A percentile compares a stretch with the other conserved stretches of the same genome.
Conservation (phyloP, 129 eudicot species). For the Rutidosis leptorrhynchoides region DNA sequence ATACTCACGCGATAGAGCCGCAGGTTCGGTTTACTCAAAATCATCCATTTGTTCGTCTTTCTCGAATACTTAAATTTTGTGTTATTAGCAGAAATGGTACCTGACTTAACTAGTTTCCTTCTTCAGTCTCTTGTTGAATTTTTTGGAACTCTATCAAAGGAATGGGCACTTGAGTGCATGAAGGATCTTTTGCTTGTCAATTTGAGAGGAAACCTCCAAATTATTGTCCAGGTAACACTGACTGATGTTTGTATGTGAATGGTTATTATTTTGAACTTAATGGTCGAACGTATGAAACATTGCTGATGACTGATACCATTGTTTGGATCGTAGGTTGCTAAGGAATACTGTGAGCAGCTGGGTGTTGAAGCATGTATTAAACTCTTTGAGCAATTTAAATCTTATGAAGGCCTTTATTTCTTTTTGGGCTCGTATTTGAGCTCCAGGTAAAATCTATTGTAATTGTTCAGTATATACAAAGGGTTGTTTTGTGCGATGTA, state of each 20-base stretch:
- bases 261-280: background rate
- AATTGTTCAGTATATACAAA: no score
- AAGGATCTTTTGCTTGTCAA: conserved; percentile 95
- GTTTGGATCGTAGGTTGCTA: conserved; percentile 74
- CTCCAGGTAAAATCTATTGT: conserved; percentile 93
- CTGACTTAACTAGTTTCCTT: conserved; percentile 20
- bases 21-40: conserved; percentile 52
- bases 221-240: conserved; percentile 83
- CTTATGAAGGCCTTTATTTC: conserved; percentile 93
- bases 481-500: conserved; percentile 4
- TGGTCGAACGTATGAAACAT: background rate
- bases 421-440: conserved; percentile 94
- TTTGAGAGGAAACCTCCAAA: conserved; percentile 98
- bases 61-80: no score
- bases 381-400: conserved; percentile 94
- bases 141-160: conserved; percentile 91
- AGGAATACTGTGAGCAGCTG: conserved; percentile 91
- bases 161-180: conserved; percentile 99
- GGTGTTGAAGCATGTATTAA: conserved; percentile 92
- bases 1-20: conserved; percentile 99
- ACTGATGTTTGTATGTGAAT: background rate
- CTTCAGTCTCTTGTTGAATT: conserved; percentile 94
- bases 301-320: background rate
- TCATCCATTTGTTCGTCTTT: no score
- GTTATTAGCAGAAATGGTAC: conserved; percentile 11